Conservation (phyloP, 176 grass and related monocot genomes). For the Triticum aestivum region DNA sequence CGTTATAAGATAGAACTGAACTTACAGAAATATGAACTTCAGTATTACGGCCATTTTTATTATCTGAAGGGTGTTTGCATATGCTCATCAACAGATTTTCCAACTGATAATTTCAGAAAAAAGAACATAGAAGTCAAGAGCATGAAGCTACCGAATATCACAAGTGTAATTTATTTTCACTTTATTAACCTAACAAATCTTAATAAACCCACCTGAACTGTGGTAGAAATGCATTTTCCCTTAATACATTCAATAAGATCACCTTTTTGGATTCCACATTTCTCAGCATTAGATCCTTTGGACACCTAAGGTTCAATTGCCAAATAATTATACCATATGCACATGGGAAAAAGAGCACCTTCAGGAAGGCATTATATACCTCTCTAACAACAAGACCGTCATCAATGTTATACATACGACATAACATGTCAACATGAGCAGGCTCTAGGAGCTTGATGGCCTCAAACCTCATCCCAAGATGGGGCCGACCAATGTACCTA, state of each 20-base stretch:
- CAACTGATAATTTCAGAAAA: conserved; percentile 5
- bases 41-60: not conserved
- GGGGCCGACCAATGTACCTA: conserved; percentile 6
- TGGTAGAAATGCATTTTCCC: not conserved
- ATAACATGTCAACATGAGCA: not conserved
- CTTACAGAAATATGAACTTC: conserved; percentile 6
- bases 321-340: not conserved
- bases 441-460: conserved; percentile 17
- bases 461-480: conserved; percentile 13
- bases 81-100: conserved; percentile 2
- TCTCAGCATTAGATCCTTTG: conserved; percentile 8
- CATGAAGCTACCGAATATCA: not conserved
- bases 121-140: not conserved
- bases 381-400: conserved; percentile 20
- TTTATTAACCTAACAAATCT: not conserved
- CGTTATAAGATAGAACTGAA: not conserved
- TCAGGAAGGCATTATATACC: not conserved
- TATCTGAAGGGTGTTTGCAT: not conserved
- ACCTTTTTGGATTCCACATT: not conserved
- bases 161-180: not conserved
- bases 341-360: not conserved
- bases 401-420: not conserved
- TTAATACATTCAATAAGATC: not conserved
- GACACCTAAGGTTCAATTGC: not conserved
- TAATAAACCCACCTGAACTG: not conserved